These are phyloP conservation scores for Aspergillus cristatus DNA, from an alignment of 495 filamentous ascomycete species.

Conservation along the genomic window DNA sequence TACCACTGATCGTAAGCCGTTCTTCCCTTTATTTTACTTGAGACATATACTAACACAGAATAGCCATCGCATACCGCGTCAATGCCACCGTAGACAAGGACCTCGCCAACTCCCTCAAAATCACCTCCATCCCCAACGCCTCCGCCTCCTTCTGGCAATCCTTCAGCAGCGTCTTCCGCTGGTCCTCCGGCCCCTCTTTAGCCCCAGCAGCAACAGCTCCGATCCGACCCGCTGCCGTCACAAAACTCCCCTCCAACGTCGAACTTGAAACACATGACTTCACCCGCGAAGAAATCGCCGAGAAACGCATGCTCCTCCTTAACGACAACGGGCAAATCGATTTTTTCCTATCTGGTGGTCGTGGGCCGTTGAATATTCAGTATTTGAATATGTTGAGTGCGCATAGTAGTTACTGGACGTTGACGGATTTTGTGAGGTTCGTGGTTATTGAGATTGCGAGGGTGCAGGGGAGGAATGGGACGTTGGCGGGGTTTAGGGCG, in stretches of 20 bases:
- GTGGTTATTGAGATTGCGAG: slow-evolving; percentile 81
- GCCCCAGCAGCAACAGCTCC: slow-evolving; percentile 11
- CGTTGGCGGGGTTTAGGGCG: slow-evolving; percentile 60
- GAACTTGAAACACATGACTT: slow-evolving; percentile 97
- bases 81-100: slow-evolving; percentile 80
- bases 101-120: slow-evolving; percentile 68
- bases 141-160: slow-evolving; percentile 57
- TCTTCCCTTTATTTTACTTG: not conserved
- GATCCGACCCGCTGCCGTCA: slow-evolving; percentile 31
- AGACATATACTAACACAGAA: slow-evolving; percentile 35
- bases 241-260: slow-evolving; percentile 76
- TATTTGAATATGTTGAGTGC: slow-evolving; percentile 96
- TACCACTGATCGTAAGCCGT: slow-evolving; percentile 44
- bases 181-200: slow-evolving; percentile 21
- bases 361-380: slow-evolving; percentile 82
- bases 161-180: slow-evolving; percentile 55
- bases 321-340: slow-evolving; percentile 97
- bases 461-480: slow-evolving; percentile 56
- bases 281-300: slow-evolving; percentile 81
- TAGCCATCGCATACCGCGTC: slow-evolving; percentile 77
- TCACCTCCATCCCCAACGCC: slow-evolving; percentile 67
- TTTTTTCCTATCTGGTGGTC: slow-evolving; percentile 69
- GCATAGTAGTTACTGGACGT: slow-evolving; percentile 90
- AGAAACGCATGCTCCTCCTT: slow-evolving; percentile 75
- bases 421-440: slow-evolving; percentile 76